phyloP scores from a whole-genome alignment of 176 grass and related monocot genomes.

The bread wheat (Triticum aestivum) region IWGSC_CS_RefSeq_v2.1 NC_057797.1:118254670-118255169 shows the following conservation, averaged over 20 bases:
- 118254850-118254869: conserved; percentile 16
- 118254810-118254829: conserved; percentile 28
- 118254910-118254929: conserved; percentile 38
- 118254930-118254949: conserved; percentile 29
- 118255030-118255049: conserved; percentile 41
- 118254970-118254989: neutral
- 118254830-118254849: neutral
- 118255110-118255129: neutral
- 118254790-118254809: neutral
- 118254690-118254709: neutral
- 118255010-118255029: conserved; percentile 52
- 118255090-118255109: conserved; percentile 36
- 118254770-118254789: neutral
- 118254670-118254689: neutral
- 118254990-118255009: conserved; percentile 13
- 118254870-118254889: neutral
- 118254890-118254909: conserved; percentile 2
- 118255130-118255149: neutral
- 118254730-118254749: too few relatives aligned
- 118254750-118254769: neutral
- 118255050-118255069: conserved; percentile 42
- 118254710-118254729: neutral
- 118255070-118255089: conserved; percentile 42
- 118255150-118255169: neutral
- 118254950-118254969: neutral